Conservation (phyloP, 768 basidiomycete genomes). For the Trametes gibbosa region DNA sequence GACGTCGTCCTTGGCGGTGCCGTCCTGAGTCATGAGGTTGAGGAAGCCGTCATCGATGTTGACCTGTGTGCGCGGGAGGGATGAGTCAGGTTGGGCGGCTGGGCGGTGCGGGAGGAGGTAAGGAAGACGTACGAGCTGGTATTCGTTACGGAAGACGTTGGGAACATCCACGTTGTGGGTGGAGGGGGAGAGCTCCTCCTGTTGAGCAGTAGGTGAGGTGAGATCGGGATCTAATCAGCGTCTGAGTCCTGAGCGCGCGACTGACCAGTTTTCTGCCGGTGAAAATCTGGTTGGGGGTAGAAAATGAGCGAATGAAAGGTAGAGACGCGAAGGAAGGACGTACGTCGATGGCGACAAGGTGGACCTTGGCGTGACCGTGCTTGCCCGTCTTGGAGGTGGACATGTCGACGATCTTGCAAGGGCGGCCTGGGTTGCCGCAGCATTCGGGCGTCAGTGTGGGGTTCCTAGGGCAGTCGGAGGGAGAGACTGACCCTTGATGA, state of each 20-base stretch:
- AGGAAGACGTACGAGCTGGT: constrained; percentile 64
- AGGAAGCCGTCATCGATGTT: constrained; percentile 94
- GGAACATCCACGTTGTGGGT: constrained; percentile 99
- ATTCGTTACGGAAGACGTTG: constrained; percentile 88
- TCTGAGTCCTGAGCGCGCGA: constrained; percentile 22
- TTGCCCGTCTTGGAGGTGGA: constrained; percentile 99
- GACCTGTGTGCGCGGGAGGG: constrained; percentile 42
- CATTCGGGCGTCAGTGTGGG: neutral
- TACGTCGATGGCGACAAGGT: constrained; percentile 95
- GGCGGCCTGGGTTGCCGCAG: constrained; percentile 54
- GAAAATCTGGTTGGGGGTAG: constrained; percentile 71
- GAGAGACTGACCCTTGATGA: constrained; percentile 72
- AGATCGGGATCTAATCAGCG: constrained; percentile 13
- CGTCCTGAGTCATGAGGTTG: constrained; percentile 87
- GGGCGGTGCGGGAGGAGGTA: no score
- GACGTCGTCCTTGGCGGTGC: constrained; percentile 88
- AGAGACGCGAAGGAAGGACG: constrained; percentile 40
- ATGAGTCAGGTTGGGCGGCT: constrained; percentile 2
- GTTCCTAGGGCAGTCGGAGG: neutral
- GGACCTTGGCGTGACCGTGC: constrained; percentile 99
- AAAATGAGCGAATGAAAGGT: constrained; percentile 16
- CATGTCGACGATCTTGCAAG: constrained; percentile 99
- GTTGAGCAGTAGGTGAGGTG: constrained; percentile 17
- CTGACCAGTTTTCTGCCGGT: constrained; percentile 93
- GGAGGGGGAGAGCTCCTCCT: constrained; percentile 94